A percentile compares a stretch with the other conserved stretches of the same genome.
Conservation (phyloP, 2,329 filamentous ascomycete species). For the Emergomyces pasteurianus region DNA sequence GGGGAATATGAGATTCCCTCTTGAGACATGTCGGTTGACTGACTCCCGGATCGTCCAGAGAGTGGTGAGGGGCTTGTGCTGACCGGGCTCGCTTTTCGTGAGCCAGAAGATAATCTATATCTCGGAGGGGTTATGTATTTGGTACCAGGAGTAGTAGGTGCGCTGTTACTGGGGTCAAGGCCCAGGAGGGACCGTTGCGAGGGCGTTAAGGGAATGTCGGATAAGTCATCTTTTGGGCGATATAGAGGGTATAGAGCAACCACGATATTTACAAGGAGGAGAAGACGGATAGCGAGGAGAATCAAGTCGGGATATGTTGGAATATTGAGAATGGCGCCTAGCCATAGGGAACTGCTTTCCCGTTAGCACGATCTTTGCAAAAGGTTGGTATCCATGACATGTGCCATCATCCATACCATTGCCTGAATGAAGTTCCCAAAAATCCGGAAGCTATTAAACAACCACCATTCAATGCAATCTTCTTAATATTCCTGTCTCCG, state of each 20-base stretch:
- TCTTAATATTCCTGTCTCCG: conserved; percentile 60
- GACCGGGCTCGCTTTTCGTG: conserved; percentile 30
- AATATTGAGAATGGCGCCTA: conserved; percentile 23
- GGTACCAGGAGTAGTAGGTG: conserved; percentile 53
- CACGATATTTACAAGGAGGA: conserved; percentile 58
- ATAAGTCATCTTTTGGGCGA: conserved; percentile 60
- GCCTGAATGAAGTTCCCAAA: conserved; percentile 28
- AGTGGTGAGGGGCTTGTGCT: conserved; percentile 28
- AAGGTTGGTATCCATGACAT: not conserved
- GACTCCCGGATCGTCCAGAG: conserved; percentile 13
- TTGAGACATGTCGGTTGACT: conserved; percentile 20
- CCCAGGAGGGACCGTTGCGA: conserved; percentile 76
- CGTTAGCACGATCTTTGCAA: conserved; percentile 7
- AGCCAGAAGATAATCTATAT: conserved; percentile 64
- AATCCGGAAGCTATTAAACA: conserved; percentile 41
- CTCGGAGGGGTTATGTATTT: conserved; percentile 76
- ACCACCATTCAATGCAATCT: conserved; percentile 55
- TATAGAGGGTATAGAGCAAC: conserved; percentile 61
- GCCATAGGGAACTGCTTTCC: conserved; percentile 22
- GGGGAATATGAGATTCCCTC: conserved; percentile 44
- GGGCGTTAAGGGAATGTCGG: conserved; percentile 85
- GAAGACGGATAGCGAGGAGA: conserved; percentile 46
- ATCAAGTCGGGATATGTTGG: conserved; percentile 33
- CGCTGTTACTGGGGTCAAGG: conserved; percentile 56
- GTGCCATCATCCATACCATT: conserved; percentile 20